Evolutionary conservation across 345 rosid species (phyloP).

Genomic region (Linum trigynum): DNA sequence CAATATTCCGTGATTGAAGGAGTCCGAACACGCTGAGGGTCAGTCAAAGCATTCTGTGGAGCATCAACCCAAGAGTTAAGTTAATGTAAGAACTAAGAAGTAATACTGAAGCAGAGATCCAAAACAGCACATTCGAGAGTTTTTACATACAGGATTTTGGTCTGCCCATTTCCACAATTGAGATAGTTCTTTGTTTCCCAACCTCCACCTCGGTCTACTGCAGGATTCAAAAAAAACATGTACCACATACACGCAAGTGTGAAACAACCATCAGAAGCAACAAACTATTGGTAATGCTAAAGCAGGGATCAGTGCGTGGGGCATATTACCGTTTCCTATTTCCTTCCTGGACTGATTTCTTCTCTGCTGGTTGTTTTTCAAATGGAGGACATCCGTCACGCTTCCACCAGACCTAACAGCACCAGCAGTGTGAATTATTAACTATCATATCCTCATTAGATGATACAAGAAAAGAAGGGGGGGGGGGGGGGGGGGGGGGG

Average conservation of each 20-base stretch:
- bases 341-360: constrained; percentile 52
- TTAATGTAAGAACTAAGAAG: constrained; percentile 1
- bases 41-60: constrained; percentile 75
- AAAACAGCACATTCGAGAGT: constrained; percentile 5
- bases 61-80: constrained; percentile 16
- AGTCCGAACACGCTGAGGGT: constrained; percentile 82
- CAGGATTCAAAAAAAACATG: constrained; percentile 15
- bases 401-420: constrained; percentile 90
- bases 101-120: neutral
- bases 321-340: constrained; percentile 52
- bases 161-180: constrained; percentile 99
- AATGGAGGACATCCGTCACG: constrained; percentile 96
- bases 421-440: constrained; percentile 10
- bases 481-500: neutral
- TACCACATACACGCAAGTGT: neutral
- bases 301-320: constrained; percentile 1
- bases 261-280: constrained; percentile 2
- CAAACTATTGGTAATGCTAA: neutral
- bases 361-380: constrained; percentile 80
- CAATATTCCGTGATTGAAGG: constrained; percentile 85
- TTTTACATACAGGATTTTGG: constrained; percentile 59
- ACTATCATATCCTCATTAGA: neutral
- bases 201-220: constrained; percentile 84
- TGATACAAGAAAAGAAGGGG: neutral
- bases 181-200: constrained; percentile 94